Percentiles rank a stretch among this genome's conserved stretches.
Conservation (phyloP, 306 rosid genomes). For the Quercus cerris region DNA sequence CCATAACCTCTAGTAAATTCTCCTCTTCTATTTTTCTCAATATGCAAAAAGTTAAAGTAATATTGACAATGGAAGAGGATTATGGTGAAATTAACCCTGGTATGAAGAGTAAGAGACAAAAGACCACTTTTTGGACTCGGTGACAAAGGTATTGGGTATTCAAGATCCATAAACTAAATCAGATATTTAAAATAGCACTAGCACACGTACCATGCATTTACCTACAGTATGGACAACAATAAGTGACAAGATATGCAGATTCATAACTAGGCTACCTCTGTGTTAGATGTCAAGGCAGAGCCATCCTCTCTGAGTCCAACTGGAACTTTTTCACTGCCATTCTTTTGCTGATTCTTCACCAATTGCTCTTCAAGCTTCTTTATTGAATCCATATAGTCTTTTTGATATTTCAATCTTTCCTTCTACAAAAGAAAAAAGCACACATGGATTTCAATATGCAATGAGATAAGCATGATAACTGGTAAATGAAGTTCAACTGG, state of each 20-base stretch:
- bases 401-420: conserved; percentile 83
- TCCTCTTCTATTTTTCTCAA: neutral
- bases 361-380: conserved; percentile 91
- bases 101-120: neutral
- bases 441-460: conserved; percentile 11
- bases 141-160: neutral
- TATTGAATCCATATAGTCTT: conserved; percentile 82
- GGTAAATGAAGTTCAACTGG: conserved; percentile 14
- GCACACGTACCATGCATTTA: neutral
- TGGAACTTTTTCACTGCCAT: conserved; percentile 34
- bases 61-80: neutral
- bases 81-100: neutral
- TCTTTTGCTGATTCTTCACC: conserved; percentile 50
- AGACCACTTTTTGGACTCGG: neutral
- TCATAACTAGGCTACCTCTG: conserved; percentile 37
- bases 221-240: neutral
- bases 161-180: neutral
- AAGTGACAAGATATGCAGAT: neutral
- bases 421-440: conserved; percentile 44
- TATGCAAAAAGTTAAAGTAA: neutral
- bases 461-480: conserved; percentile 16
- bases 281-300: conserved; percentile 19
- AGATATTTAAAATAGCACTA: neutral
- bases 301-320: neutral
- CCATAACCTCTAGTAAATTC: neutral